Evolutionary conservation across 768 basidiomycete species (phyloP).

Genomic region (Boletus vinaceobasis): DNA sequence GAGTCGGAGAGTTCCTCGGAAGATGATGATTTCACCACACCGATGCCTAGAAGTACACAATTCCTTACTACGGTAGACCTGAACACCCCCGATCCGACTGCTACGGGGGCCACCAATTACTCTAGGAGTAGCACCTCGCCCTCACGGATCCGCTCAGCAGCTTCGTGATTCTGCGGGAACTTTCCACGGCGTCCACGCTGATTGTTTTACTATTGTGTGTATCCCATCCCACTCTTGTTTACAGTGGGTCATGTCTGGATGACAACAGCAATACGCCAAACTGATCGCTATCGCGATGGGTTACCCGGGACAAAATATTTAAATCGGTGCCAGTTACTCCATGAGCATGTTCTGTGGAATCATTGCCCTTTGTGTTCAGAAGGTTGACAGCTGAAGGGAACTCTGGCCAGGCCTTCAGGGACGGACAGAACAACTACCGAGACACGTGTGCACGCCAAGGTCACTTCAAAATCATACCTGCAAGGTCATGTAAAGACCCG

Average conservation of each 20-base stretch:
- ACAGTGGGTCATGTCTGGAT: background rate
- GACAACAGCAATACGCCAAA: background rate
- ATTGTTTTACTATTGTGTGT: background rate
- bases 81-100: background rate
- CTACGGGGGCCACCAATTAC: background rate
- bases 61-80: background rate
- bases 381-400: background rate
- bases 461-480: background rate
- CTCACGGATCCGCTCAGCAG: background rate
- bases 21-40: conserved; percentile 10
- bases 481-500: background rate
- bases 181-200: background rate
- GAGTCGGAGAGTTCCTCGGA: background rate
- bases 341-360: background rate
- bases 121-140: background rate
- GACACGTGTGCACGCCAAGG: background rate
- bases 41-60: background rate
- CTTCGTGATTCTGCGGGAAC: background rate
- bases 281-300: background rate
- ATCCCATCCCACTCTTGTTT: background rate
- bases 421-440: background rate
- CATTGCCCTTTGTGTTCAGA: background rate
- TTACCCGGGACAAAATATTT: too few relatives aligned
- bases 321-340: background rate
- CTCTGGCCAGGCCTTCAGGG: too few relatives aligned